Percentiles rank a stretch among this genome's conserved stretches.
phyloP scores from a whole-genome alignment of 352 stramenopile species.

The Thraustochytrium aureum region DNA sequence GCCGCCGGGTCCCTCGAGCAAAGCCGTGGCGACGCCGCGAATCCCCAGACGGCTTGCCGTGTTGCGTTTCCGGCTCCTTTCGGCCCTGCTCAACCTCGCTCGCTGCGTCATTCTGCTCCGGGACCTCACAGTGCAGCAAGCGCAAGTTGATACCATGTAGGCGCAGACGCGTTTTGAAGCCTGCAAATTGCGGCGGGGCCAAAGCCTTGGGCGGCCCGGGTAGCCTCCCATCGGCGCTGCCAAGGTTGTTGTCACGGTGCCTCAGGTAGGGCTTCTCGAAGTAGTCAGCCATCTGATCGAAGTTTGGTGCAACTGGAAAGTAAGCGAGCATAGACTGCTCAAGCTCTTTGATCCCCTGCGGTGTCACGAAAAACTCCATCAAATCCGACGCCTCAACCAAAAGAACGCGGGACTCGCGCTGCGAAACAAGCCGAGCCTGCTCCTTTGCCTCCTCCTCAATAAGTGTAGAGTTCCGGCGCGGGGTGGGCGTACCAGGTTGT shows the following conservation, averaged over 20 bases:
- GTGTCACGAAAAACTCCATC: constrained; percentile 36
- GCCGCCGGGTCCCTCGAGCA: too few relatives aligned
- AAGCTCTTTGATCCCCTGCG: constrained; percentile 26
- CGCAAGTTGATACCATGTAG: constrained; percentile 35
- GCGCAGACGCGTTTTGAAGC: too few relatives aligned
- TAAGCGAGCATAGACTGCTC: constrained; percentile 32
- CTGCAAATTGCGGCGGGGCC: too few relatives aligned
- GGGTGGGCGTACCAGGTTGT: too few relatives aligned
- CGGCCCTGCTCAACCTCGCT: too few relatives aligned
- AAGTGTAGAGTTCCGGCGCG: too few relatives aligned
- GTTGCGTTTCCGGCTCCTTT: too few relatives aligned
- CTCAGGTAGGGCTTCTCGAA: constrained; percentile 45
- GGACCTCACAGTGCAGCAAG: constrained; percentile 12
- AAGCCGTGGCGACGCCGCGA: too few relatives aligned
- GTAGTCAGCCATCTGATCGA: constrained; percentile 45
- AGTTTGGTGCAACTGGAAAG: constrained; percentile 38
- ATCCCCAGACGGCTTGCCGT: too few relatives aligned
- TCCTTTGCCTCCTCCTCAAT: too few relatives aligned
- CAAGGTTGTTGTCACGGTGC: background rate
- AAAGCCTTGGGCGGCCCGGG: too few relatives aligned
- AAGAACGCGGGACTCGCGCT: background rate
- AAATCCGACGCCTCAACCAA: background rate
- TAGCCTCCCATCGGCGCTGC: too few relatives aligned
- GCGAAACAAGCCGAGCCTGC: background rate
- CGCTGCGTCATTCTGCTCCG: background rate